Evolutionary conservation across 495 filamentous ascomycete species (phyloP).

Genomic region (Penicillium goetzii): DNA sequence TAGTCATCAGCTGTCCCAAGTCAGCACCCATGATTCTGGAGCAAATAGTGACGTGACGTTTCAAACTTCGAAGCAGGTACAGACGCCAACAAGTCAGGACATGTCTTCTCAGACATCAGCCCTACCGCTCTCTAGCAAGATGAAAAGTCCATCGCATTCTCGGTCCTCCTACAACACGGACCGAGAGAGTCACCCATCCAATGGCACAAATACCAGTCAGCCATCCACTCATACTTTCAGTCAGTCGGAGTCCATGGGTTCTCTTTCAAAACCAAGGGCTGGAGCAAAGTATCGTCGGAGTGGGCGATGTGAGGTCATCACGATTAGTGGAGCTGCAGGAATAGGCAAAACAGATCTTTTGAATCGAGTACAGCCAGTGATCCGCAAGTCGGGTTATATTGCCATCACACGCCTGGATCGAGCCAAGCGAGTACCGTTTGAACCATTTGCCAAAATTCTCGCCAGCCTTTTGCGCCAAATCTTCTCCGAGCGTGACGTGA

Average conservation of each 20-base stretch:
- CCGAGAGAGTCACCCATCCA: slow-evolving; percentile 39
- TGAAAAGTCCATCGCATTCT: slow-evolving; percentile 45
- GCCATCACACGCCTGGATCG: slow-evolving; percentile 84
- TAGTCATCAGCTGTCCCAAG: slow-evolving; percentile 35
- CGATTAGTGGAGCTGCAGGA: slow-evolving; percentile 74
- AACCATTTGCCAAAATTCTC: slow-evolving; percentile 76
- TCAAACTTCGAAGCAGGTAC: slow-evolving; percentile 34
- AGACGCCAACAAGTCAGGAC: slow-evolving; percentile 17
- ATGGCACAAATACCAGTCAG: slow-evolving; percentile 32
- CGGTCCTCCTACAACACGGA: slow-evolving; percentile 44
- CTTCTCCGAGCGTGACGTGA: slow-evolving; percentile 85
- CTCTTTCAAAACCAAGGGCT: slow-evolving; percentile 44
- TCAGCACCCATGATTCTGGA: slow-evolving; percentile 43
- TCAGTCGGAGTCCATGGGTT: slow-evolving; percentile 38
- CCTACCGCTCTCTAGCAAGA: slow-evolving; percentile 27
- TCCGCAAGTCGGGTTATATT: slow-evolving; percentile 76
- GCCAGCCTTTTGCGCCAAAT: slow-evolving; percentile 87
- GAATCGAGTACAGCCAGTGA: slow-evolving; percentile 73
- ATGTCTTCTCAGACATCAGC: slow-evolving; percentile 11
- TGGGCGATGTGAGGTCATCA: slow-evolving; percentile 76
- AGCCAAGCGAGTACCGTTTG: slow-evolving; percentile 79
- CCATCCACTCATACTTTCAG: slow-evolving; percentile 36
- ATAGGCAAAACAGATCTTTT: slow-evolving; percentile 84
- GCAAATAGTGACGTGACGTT: slow-evolving; percentile 42
- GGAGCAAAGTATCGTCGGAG: slow-evolving; percentile 63